Percentiles rank a stretch among this genome's conserved stretches.
phyloP scores from a whole-genome alignment of 1,139 yeast species.

The Debaryomyces robertsiae region DNA sequence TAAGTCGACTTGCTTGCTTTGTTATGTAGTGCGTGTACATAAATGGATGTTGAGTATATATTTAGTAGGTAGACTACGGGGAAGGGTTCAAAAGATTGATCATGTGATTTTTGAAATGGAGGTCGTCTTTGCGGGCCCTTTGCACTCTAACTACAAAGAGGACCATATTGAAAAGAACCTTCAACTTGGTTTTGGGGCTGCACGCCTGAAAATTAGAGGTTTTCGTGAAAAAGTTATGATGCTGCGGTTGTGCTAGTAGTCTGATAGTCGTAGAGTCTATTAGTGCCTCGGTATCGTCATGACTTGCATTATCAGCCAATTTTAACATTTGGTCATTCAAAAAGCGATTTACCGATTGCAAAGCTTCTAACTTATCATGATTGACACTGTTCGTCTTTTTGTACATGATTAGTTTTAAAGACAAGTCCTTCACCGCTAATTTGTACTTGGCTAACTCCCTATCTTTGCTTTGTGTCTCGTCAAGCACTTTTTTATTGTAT shows the following conservation, averaged over 20 bases:
- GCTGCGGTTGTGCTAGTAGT: neutral
- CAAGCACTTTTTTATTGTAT: neutral
- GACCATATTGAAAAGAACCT: slow-evolving; percentile 5
- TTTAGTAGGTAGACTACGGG: neutral
- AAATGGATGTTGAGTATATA: no score
- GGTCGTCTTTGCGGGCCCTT: slow-evolving; percentile 1
- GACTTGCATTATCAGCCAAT: neutral
- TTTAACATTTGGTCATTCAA: neutral
- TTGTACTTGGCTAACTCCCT: slow-evolving; percentile 4
- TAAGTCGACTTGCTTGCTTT: no score
- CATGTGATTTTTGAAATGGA: slow-evolving; percentile 4
- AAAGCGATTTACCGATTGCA: slow-evolving; percentile 9
- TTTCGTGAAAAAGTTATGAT: slow-evolving; percentile 2
- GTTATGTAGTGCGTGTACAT: no score
- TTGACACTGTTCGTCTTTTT: slow-evolving; percentile 7
- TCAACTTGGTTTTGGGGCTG: slow-evolving; percentile 5
- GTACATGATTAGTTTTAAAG: slow-evolving; percentile 11
- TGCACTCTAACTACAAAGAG: slow-evolving; percentile 5
- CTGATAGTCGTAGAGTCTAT: slow-evolving; percentile 10
- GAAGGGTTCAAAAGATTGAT: neutral
- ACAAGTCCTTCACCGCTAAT: slow-evolving; percentile 7
- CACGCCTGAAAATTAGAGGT: slow-evolving; percentile 3
- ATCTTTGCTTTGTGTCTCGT: slow-evolving; percentile 1
- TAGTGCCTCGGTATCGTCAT: slow-evolving; percentile 9
- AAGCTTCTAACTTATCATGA: slow-evolving; percentile 6